Base-by-base conservation (phyloP, 345 rosid genomes). In the Iberis pinnata region DNA sequence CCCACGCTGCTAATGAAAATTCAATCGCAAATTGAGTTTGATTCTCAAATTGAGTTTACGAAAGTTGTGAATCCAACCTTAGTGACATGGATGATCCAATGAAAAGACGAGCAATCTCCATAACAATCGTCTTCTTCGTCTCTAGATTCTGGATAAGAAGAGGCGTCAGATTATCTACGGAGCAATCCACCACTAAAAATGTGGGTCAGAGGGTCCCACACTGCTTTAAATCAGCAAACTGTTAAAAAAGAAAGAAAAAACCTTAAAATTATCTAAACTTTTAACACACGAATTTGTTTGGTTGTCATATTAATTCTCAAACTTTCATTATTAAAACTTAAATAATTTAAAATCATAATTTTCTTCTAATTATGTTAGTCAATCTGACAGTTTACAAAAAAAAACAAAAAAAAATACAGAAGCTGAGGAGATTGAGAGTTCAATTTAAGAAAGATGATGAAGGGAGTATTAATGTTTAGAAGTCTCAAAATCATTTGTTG, bases 141-240 rank as follows among this genome's bases (percentile, higher is more conserved):
- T 42, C 19, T n/a, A 29, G 55, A 36, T 27, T 54, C 35, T 18
- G 55, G 70, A 66, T 58, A 66, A 58, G 58, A 56, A 24, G 38
- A 17, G 31, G 7, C 37, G 12, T 15, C 27, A 33, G 36, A 41
- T 32, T 32, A 18, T 27, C 60, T 45, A 45, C 55, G 55, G 49
- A 27, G 41, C 49, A 18, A 18, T 26, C 38, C 68, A 53, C 33
- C 20, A 16, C 19, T 43, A 24, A 7, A 18, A 29, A 31, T 25
- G 47, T 62, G 53, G 40, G 6, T 11, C 33, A 15, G 9, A 25
- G 39, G 53, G 60, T 33, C 60, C 64, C 19, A 48, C 39, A 18
- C 15, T 47, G 7, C n/a, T 41, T 20, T 3, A 42, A 15, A 16
- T n/a, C n/a, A n/a, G n/a, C n/a, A n/a, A n/a, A n/a, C n/a, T n/a